Evolutionary conservation across 2,329 filamentous ascomycete genomes (phyloP), one percentile per base, ranked within the genome.

Genomic region (Xylaria digitata): DNA sequence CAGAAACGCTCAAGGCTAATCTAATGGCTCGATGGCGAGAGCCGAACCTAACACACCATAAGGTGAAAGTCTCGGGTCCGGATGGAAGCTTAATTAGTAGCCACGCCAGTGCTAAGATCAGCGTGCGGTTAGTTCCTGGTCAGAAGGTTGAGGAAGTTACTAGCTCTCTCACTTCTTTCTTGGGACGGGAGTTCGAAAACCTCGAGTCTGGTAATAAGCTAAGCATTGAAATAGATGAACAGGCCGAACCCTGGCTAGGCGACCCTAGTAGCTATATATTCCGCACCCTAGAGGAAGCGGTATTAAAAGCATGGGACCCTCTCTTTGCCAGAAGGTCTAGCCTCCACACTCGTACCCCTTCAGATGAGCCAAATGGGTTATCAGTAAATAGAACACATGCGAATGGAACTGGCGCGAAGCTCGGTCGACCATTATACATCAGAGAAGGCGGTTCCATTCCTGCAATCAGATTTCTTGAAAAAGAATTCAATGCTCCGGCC

Each of bases 11-110:
- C 53, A 94, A 95, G 66, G 85, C 89, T 43, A 94, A 91, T 1
- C 85, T 99, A 6, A 97, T 97, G 91, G 92, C 94, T 11, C 88
- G 94, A 63, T 99, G 96, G 96, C 90, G 96, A 23, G 94, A 98
- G 75, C 94, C 96, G 0, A 97, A 96, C 56, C 83, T 99, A 59
- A 98, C 96, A 0, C 92, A 98, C 49, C 96, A 99, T 80, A 88
- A 93, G 7, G 94, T 98, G 78, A 93, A 96, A 74, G 94, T 95
- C 0, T 97, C 94, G 0, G 95, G 95, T 0, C 94, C 93, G 0
- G 96, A 96, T 72, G 93, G 94, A 1, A 96, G 94, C 54, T 89
- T 98, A 32, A 97, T 99, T 67, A 96, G 95, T 48, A 90, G 92
- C 69, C 90, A 94, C 72, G 96, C 95, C 8, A 95, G 91, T 74